Evolutionary conservation across 345 rosid species (phyloP).

Genomic region (Brassica napus): Da-Ae NC_063449.1:36186501-36187000

Average conservation of each 20-base stretch:
- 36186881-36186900: slow-evolving; percentile 79
- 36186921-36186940: slow-evolving; percentile 85
- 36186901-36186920: slow-evolving; percentile 79
- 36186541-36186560: not conserved
- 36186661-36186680: slow-evolving; percentile 70
- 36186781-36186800: not conserved
- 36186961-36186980: slow-evolving; percentile 90
- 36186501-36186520: slow-evolving; percentile 30
- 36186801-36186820: not conserved
- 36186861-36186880: slow-evolving; percentile 68
- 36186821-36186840: slow-evolving; percentile 90
- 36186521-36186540: slow-evolving; percentile 11
- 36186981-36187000: slow-evolving; percentile 64
- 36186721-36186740: not conserved
- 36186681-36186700: slow-evolving; percentile 96
- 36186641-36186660: slow-evolving; percentile 84
- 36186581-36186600: not conserved
- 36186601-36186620: slow-evolving; percentile 47
- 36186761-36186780: slow-evolving; percentile 25
- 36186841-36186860: slow-evolving; percentile 97
- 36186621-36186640: slow-evolving; percentile 86
- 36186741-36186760: slow-evolving; percentile 2
- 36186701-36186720: slow-evolving; percentile 81
- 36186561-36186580: not conserved
- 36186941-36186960: slow-evolving; percentile 99